These are phyloP conservation scores for Pseudogymnoascus sp. DNA, from an alignment of 2,329 filamentous ascomycete species.

Conservation along the genomic window DNA sequence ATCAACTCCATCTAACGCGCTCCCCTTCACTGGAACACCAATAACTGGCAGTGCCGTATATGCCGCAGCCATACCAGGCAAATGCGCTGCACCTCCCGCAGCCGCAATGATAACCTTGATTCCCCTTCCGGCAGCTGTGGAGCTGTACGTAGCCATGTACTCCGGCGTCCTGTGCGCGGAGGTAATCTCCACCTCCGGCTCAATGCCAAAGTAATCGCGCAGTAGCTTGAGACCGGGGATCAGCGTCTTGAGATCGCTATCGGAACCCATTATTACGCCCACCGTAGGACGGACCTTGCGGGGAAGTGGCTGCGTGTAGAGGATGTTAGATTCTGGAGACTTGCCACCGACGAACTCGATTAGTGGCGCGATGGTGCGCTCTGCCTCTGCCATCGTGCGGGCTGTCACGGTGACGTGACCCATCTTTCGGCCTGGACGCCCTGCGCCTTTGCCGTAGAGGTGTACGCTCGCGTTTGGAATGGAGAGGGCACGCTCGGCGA, in stretches of 20 bases:
- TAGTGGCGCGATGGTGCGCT: slow-evolving; percentile 61
- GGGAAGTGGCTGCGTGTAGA: slow-evolving; percentile 15
- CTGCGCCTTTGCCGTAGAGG: slow-evolving; percentile 81
- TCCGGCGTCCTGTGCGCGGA: slow-evolving; percentile 71
- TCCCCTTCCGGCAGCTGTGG: slow-evolving; percentile 54
- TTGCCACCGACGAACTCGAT: slow-evolving; percentile 57
- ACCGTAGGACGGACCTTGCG: slow-evolving; percentile 46
- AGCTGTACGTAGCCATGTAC: slow-evolving; percentile 62
- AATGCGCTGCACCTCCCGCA: slow-evolving; percentile 64
- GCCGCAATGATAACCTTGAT: slow-evolving; percentile 70
- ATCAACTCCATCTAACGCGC: slow-evolving; percentile 64
- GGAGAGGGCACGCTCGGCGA: slow-evolving; percentile 47
- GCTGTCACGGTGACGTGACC: slow-evolving; percentile 83
- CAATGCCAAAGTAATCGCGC: slow-evolving; percentile 56
- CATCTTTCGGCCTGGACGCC: slow-evolving; percentile 82
- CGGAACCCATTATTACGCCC: slow-evolving; percentile 76
- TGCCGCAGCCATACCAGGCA: slow-evolving; percentile 69
- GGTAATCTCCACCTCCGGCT: slow-evolving; percentile 67
- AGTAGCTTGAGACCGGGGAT: slow-evolving; percentile 60
- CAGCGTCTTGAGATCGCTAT: slow-evolving; percentile 66
- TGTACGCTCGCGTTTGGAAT: slow-evolving; percentile 62
- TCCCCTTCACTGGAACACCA: slow-evolving; percentile 69
- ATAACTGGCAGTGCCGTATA: slow-evolving; percentile 68
- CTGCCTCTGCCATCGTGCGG: slow-evolving; percentile 58
- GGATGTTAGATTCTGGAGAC: slow-evolving; percentile 2